Evolutionary conservation across 345 rosid genomes (phyloP).

Genomic region (Eucalyptus erythrocorys): DNA sequence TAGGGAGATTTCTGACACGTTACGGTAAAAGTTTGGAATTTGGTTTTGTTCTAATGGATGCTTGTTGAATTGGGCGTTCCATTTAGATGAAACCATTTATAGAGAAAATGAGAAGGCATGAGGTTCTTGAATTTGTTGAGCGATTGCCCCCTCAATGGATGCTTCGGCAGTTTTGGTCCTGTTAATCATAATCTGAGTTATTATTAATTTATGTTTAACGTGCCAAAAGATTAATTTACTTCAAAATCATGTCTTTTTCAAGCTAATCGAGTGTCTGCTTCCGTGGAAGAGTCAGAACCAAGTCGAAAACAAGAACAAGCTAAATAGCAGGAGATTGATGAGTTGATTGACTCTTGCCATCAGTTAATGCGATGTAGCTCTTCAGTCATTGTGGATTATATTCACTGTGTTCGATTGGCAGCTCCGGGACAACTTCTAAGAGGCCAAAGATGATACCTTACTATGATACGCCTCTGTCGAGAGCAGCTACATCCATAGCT

Average conservation of each 20-base stretch:
- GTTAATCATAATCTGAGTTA: background rate
- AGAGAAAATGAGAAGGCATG: background rate
- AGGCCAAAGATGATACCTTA: constrained; percentile 38
- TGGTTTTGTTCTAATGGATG: background rate
- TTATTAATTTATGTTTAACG: background rate
- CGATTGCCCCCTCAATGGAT: background rate
- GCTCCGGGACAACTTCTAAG: constrained; percentile 31
- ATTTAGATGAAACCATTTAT: background rate
- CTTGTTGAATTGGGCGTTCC: background rate
- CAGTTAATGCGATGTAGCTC: background rate
- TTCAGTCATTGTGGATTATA: background rate
- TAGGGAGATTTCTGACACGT: background rate
- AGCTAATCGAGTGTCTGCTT: background rate
- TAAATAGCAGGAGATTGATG: background rate
- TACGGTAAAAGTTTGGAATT: background rate
- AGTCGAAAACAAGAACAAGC: background rate
- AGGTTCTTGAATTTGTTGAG: background rate
- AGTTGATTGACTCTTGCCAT: background rate
- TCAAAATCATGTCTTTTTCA: background rate
- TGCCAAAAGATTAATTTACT: background rate
- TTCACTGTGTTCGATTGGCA: background rate
- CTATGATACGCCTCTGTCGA: constrained; percentile 27
- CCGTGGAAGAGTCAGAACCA: background rate
- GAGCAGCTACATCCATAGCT: constrained; percentile 23
- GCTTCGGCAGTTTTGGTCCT: background rate